These are phyloP conservation scores for Solanum hybrid DNA, from an alignment of 305 asterid genomes.

Conservation along the genomic window DNA sequence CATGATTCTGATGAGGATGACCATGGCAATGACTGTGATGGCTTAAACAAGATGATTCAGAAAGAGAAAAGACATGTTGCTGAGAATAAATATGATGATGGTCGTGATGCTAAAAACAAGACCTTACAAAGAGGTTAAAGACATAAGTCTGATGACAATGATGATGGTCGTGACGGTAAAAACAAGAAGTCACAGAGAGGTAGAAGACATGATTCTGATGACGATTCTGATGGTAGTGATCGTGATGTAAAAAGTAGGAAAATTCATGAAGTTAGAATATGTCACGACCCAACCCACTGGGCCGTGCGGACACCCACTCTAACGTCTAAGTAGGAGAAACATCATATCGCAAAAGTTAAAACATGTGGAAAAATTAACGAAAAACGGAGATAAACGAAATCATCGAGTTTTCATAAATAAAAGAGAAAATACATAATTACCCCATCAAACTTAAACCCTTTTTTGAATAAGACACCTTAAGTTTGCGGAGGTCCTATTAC, in stretches of 20 bases:
- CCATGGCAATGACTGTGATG: not conserved
- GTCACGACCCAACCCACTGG: no score
- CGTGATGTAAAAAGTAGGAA: conserved; percentile 19
- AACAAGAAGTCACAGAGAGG: not conserved
- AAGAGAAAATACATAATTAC: no score
- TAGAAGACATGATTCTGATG: conserved; percentile 10
- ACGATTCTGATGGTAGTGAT: conserved; percentile 6
- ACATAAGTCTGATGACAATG: not conserved
- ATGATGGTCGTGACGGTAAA: conserved; percentile 10
- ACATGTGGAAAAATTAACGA: no score
- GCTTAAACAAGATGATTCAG: not conserved
- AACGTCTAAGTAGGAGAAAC: no score
- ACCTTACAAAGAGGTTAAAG: conserved; percentile 1
- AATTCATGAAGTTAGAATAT: not conserved
- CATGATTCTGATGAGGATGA: conserved; percentile 1
- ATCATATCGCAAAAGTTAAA: no score
- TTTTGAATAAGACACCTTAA: no score
- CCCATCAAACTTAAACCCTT: no score
- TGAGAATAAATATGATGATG: conserved; percentile 11
- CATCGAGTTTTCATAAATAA: no score
- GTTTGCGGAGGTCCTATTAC: no score
- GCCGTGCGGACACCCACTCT: no score
- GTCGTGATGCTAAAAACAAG: conserved; percentile 6
- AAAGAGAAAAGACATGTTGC: conserved; percentile 3
- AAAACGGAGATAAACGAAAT: no score